Evolutionary conservation across 2,329 filamentous ascomycete species (phyloP), one percentile per base, ranked within the genome.

Genomic region (Bimuria novae-zelandiae): DNA sequence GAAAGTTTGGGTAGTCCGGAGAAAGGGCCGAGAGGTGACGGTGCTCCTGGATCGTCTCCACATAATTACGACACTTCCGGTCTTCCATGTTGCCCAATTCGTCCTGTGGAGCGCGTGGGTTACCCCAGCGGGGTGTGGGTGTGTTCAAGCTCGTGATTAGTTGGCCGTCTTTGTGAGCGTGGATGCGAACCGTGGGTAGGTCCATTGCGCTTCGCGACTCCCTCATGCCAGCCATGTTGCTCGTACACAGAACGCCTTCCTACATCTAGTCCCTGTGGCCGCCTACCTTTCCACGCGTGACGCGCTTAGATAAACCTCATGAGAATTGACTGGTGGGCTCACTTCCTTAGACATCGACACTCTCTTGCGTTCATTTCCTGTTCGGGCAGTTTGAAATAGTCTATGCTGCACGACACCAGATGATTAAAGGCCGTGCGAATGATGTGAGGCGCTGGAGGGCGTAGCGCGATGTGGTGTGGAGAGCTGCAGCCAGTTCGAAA

Each of bases 321-420:
- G 29, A 42, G 19, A 44, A 39, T 43, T 39, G 14, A 52, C 45
- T 48, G 50, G 44, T 43, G 50, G 50, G 50, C 43, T 48, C 37
- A 29, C 23, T 52, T 42, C 50, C 50, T 37, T 44, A 37, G 50
- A 16, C 5, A 12, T 52, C 37, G 44, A 52, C 32, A 22, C 17
- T 17, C 16, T 21, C 22, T 17, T 14, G 22, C 19, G 14, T 12
- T 11, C 19, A 11, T 19, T 52, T n/a, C 50, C 39, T 12, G 8
- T 21, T 21, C 17, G 19, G 44, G 50, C 17, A 52, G 10, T 39
- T 52, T 48, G 16, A 23, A 19, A 16, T 43, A 25, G 29, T 17
- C 3, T 22, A 23, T 37, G 25, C 27, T 7, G 21, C 29, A 35
- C n/a, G 21, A 21, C 7, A 27, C 21, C 23, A 47, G 21, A 7